A percentile compares a stretch with the other conserved stretches of the same genome.
These are phyloP conservation scores for Xylariaceae sp. DNA, from an alignment of 2,329 filamentous ascomycete species.

Conservation along the genomic window DNA sequence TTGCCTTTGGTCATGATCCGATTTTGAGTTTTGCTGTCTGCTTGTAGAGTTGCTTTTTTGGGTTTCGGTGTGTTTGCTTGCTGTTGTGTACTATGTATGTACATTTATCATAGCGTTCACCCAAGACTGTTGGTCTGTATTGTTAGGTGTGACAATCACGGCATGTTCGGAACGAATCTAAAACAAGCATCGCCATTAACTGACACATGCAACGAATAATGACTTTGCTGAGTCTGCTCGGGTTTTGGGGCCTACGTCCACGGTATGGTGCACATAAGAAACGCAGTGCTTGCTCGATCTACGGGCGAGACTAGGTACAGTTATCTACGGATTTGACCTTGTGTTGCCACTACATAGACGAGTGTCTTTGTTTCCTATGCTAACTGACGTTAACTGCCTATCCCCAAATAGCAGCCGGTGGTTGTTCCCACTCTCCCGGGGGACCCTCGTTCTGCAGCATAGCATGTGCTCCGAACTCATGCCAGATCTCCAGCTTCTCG, in stretches of 20 bases:
- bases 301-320: neutral
- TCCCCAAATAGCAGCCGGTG: constrained; percentile 8
- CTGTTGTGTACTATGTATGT: no score
- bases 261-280: neutral
- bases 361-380: neutral
- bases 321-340: neutral
- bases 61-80: no score
- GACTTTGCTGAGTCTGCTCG: no score
- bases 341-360: neutral
- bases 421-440: constrained; percentile 26
- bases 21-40: neutral
- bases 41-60: no score
- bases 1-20: neutral
- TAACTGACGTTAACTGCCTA: neutral
- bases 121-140: no score
- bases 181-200: no score
- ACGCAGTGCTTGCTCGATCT: neutral
- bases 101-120: no score
- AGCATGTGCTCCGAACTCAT: constrained; percentile 33
- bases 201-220: no score
- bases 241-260: no score
- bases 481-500: constrained; percentile 63
- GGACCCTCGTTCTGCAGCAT: constrained; percentile 17
- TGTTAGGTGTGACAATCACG: no score
- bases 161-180: no score